phyloP scores from a whole-genome alignment of 768 basidiomycete species.

The Pilatotrama ljubarskyi region DNA sequence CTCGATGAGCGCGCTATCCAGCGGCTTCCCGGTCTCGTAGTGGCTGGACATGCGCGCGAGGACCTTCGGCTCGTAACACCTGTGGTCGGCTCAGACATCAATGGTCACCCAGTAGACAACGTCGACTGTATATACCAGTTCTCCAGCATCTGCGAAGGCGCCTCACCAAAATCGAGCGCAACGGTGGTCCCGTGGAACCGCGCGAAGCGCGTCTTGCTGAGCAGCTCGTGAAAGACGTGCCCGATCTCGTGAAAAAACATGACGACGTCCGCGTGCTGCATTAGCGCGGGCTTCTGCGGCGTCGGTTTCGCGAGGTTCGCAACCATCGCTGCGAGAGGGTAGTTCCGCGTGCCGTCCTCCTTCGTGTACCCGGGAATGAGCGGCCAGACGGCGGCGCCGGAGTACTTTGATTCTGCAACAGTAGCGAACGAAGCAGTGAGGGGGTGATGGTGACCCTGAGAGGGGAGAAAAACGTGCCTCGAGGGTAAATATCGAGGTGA shows the following conservation, averaged over 20 bases:
- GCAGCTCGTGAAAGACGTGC: constrained; percentile 50
- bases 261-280: constrained; percentile 83
- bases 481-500: constrained; percentile 85
- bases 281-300: constrained; percentile 73
- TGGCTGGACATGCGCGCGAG: constrained; percentile 79
- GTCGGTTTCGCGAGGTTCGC: constrained; percentile 88
- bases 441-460: too few relatives aligned
- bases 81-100: constrained; percentile 17
- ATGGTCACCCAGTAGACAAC: too few relatives aligned
- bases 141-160: constrained; percentile 90
- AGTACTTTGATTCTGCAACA: constrained; percentile 66
- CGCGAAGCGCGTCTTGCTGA: constrained; percentile 69
- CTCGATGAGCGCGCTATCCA: constrained; percentile 75
- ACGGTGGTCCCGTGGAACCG: constrained; percentile 75
- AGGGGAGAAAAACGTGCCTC: constrained; percentile 46
- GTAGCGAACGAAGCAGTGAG: too few relatives aligned
- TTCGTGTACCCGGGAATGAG: constrained; percentile 65
- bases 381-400: constrained; percentile 85
- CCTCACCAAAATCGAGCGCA: constrained; percentile 77
- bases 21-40: constrained; percentile 65
- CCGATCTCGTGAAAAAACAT: constrained; percentile 93
- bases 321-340: constrained; percentile 83
- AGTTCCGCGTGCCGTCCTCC: constrained; percentile 57
- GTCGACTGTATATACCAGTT: constrained; percentile 58
- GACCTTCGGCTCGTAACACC: constrained; percentile 83